Evolutionary conservation across 176 grass and related monocot genomes (phyloP), one percentile per base, ranked within the genome.

Genomic region (Alopecurus myosuroides): DNA sequence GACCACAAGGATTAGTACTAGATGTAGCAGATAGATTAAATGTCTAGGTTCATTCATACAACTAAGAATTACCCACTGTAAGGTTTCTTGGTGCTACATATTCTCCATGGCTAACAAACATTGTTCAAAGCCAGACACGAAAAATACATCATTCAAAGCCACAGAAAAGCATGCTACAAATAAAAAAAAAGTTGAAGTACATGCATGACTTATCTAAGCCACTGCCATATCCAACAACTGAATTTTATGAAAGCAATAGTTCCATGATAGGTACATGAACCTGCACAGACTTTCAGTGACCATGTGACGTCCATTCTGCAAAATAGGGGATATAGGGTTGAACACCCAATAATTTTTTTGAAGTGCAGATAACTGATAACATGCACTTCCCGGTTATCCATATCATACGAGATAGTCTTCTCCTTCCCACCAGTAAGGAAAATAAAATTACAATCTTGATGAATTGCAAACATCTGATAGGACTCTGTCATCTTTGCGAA

Each of bases 371-470:
- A 29, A 29, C 52, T 7, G 1, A 73, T 29, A 29, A 29, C 41
- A 29, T 48, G 70, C 70, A 73, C 70, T 48, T 73, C 26, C 48
- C 5, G 52, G 49, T 35, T 35, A 11, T 69, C 80, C 49, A 82
- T 42, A 30, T 82, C 80, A 72, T 82, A 82, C 22, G 50, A 37
- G 66, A 72, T 72, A 67, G 80, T 41, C 0, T 71, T 53, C 23
- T 55, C 65, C n/a, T 11, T 42, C 35, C 35, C n/a, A 39, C 14
- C 67, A 82, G 69, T 39, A 57, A 72, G 39, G 46, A 42, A 81
- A 70, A 81, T 69, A 64, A 81, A 53, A 55, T 81, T 69, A 4
- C 79, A 37, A 7, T 81, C 7, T 31, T 50, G 80, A 31, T 82
- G 80, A 57, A 82, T 39, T 31, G 67, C 36, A 31, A 82, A 22